Conservation (phyloP, 768 basidiomycete genomes). For the Pleurotus citrinopileatus region DNA sequence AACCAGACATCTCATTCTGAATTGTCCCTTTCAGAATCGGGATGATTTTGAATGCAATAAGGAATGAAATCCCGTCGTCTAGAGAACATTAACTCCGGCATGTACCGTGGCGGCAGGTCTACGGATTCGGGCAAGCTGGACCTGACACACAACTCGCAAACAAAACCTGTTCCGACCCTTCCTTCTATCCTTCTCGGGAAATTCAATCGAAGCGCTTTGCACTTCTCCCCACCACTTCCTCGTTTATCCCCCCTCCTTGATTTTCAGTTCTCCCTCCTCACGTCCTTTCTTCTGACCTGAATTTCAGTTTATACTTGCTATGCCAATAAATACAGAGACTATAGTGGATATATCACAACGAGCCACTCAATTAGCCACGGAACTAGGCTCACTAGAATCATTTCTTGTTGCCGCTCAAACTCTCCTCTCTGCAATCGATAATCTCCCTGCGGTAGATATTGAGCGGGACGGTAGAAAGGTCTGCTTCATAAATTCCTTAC, state of each 20-base stretch:
- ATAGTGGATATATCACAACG: conserved; percentile 3
- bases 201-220: neutral
- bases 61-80: conserved; percentile 6
- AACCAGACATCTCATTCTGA: neutral
- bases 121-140: conserved; percentile 10
- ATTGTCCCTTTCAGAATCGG: neutral
- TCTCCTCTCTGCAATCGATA: conserved; percentile 21
- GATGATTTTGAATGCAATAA: neutral
- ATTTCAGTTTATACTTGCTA: neutral
- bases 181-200: neutral
- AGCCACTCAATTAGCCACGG: conserved; percentile 18
- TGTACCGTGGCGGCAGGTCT: conserved; percentile 5
- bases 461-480: conserved; percentile 31
- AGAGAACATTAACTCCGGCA: conserved; percentile 9
- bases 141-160: conserved; percentile 11
- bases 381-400: conserved; percentile 25
- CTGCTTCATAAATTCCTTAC: conserved; percentile 2
- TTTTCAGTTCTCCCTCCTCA: neutral
- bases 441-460: conserved; percentile 21
- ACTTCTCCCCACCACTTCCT: neutral
- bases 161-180: conserved; percentile 6
- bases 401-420: conserved; percentile 29
- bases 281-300: neutral
- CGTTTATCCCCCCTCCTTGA: neutral
- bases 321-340: neutral